Conservation (phyloP, 768 basidiomycete genomes). For the Tylopilus rubrobrunneus region DNA sequence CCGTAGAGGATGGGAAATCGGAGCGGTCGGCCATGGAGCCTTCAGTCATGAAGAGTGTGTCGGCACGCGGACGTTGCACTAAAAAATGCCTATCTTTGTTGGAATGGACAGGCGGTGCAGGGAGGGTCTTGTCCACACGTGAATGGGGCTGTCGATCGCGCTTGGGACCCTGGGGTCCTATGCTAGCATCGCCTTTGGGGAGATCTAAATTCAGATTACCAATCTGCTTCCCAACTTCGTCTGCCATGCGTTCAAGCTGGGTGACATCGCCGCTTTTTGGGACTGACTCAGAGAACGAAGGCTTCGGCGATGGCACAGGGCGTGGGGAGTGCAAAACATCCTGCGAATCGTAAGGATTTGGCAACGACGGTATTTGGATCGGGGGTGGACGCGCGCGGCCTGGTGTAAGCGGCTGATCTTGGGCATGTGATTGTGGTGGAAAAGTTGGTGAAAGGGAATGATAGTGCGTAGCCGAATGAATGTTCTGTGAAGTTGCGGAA, state of each 20-base stretch:
- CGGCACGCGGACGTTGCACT: constrained; percentile 24
- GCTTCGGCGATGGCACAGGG: constrained; percentile 65
- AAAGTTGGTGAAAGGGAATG: constrained; percentile 62
- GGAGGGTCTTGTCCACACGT: constrained; percentile 55
- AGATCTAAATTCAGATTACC: constrained; percentile 27
- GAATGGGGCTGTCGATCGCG: constrained; percentile 13
- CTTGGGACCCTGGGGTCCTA: constrained; percentile 18
- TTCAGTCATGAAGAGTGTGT: constrained; percentile 28
- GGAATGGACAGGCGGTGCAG: constrained; percentile 52
- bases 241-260: constrained; percentile 70
- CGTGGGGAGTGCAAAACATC: constrained; percentile 59
- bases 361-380: constrained; percentile 22
- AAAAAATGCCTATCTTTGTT: constrained; percentile 28
- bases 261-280: constrained; percentile 49
- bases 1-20: constrained; percentile 11
- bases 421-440: constrained; percentile 25
- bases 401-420: constrained; percentile 3
- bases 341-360: constrained; percentile 31
- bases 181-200: constrained; percentile 20
- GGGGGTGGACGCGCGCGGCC: constrained; percentile 16
- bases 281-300: constrained; percentile 34
- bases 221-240: constrained; percentile 39
- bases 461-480: constrained; percentile 52
- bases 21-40: constrained; percentile 6
- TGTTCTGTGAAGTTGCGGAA: constrained; percentile 54